Percentiles rank a stretch among this genome's conserved stretches.
Evolutionary conservation across 2,329 filamentous ascomycete genomes (phyloP).

Genomic region (Thelonectria blattea): DNA sequence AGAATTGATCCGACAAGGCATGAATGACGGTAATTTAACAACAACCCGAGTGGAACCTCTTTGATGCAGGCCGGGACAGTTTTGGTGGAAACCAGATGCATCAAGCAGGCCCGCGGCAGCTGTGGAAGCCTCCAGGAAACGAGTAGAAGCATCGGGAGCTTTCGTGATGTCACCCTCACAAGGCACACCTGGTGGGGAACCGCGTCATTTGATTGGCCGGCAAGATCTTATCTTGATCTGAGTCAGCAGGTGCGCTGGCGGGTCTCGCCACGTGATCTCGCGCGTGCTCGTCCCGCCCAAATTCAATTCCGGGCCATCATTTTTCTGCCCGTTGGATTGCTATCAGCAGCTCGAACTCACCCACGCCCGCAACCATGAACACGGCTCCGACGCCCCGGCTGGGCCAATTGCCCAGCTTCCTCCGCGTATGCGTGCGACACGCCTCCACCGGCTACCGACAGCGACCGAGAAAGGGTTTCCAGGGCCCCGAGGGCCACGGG

Average conservation of each 20-base stretch:
- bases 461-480: conserved; percentile 33
- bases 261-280: conserved; percentile 39
- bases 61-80: conserved; percentile 26
- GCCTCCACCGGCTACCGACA: conserved; percentile 37
- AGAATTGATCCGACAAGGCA: conserved; percentile 12
- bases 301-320: conserved; percentile 30
- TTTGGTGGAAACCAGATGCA: conserved; percentile 31
- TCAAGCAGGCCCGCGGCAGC: conserved; percentile 34
- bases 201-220: conserved; percentile 28
- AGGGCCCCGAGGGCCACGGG: conserved; percentile 52
- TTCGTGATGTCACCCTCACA: conserved; percentile 45
- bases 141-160: conserved; percentile 41
- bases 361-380: conserved; percentile 45
- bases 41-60: conserved; percentile 32
- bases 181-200: conserved; percentile 28
- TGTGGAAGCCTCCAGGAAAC: conserved; percentile 41
- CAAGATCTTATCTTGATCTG: conserved; percentile 39
- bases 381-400: conserved; percentile 43
- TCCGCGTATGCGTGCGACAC: conserved; percentile 51
- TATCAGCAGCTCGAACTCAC: conserved; percentile 28
- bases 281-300: conserved; percentile 25
- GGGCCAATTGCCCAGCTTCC: conserved; percentile 51
- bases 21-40: conserved; percentile 36
- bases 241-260: conserved; percentile 18
- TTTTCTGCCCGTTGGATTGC: conserved; percentile 24